Conservation (phyloP, 176 grass and related monocot species). For the Otatea glauca region DNA sequence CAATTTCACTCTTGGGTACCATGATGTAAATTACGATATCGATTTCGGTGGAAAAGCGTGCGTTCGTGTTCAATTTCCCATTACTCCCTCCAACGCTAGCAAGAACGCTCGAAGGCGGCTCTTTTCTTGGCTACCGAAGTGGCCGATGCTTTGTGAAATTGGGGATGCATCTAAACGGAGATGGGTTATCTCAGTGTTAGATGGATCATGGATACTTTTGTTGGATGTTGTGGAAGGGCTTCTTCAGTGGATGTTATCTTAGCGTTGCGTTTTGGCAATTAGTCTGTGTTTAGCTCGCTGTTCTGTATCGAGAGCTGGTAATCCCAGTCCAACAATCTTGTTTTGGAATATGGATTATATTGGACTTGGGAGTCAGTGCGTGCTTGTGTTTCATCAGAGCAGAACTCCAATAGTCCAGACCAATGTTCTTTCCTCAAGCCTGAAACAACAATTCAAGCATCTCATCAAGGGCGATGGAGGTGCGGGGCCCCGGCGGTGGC, state of each 20-base stretch:
- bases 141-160: background rate
- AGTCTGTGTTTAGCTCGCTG: background rate
- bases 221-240: background rate
- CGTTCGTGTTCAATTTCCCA: too few species aligned
- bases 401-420: too few species aligned
- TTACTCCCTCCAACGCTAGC: too few species aligned
- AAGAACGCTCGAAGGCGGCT: too few species aligned
- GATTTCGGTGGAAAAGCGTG: too few species aligned
- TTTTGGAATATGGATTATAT: background rate
- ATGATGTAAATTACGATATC: too few species aligned
- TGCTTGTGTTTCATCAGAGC: too few species aligned
- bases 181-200: background rate
- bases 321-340: background rate
- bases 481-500: constrained; percentile 58
- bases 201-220: background rate
- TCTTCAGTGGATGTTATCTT: background rate
- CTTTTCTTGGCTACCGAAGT: too few species aligned
- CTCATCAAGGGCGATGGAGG: constrained; percentile 54
- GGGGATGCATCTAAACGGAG: background rate
- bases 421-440: too few species aligned
- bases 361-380: too few species aligned
- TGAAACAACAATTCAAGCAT: too few species aligned
- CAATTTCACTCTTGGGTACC: background rate
- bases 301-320: background rate
- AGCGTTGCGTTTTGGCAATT: background rate